Conservation (phyloP, 352 stramenopile species). For the Pythium insidiosum region DNA sequence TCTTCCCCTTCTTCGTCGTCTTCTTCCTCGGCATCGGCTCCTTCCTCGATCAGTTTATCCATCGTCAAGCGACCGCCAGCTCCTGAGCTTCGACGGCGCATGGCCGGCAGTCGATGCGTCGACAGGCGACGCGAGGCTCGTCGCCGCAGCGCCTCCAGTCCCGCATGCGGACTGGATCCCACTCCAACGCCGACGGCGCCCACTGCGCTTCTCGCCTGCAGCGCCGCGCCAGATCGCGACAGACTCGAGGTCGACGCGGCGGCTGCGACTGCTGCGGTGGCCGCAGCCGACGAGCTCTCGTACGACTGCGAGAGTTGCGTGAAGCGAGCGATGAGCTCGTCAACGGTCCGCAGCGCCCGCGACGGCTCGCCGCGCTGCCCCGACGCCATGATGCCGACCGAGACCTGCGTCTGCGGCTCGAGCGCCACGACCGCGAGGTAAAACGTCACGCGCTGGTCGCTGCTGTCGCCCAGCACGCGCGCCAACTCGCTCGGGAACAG, state of each 20-base stretch:
- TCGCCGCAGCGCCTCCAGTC: no score
- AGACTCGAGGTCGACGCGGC: no score
- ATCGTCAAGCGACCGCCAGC: no score
- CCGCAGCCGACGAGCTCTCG: no score
- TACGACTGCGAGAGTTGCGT: slow-evolving; percentile 41
- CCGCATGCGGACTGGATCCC: no score
- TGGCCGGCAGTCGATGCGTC: no score
- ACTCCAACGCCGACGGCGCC: no score
- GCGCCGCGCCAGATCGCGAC: background rate
- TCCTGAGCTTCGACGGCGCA: no score
- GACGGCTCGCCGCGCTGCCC: slow-evolving; percentile 53
- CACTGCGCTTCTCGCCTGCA: no score
- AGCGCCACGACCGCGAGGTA: slow-evolving; percentile 50
- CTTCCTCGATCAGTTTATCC: background rate
- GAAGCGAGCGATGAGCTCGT: slow-evolving; percentile 63
- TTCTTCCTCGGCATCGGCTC: slow-evolving; percentile 3
- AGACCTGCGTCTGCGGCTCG: slow-evolving; percentile 29
- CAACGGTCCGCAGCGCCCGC: slow-evolving; percentile 47
- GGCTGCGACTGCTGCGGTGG: no score
- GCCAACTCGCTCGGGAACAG: slow-evolving; percentile 49
- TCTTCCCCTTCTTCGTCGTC: background rate
- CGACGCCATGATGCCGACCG: slow-evolving; percentile 46
- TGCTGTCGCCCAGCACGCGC: slow-evolving; percentile 1
- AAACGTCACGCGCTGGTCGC: slow-evolving; percentile 19
- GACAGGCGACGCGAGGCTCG: no score